Conservation (phyloP, 2,329 filamentous ascomycete genomes). For the Aspergillus persii region DNA sequence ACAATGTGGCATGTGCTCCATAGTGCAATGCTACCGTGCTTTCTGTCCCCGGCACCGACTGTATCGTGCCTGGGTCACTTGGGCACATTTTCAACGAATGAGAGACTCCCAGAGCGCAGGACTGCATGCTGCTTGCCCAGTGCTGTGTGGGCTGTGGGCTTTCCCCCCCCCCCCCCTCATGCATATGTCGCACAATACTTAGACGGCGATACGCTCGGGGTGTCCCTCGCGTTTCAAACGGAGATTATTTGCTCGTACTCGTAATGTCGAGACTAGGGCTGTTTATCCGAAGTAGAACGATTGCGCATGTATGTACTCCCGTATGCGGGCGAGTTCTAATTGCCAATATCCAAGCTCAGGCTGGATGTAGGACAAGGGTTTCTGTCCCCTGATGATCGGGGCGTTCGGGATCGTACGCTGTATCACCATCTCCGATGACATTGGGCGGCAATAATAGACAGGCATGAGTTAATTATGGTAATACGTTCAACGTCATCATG, state of each 20-base stretch:
- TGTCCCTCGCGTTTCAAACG: slow-evolving; percentile 5
- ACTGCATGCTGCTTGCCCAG: not conserved
- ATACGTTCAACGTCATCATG: not conserved
- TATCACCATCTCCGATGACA: not conserved
- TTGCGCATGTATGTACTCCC: not conserved
- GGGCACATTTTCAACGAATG: not conserved
- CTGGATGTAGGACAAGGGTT: not conserved
- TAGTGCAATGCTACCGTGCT: not conserved
- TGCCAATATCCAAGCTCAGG: not conserved
- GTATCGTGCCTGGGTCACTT: not conserved
- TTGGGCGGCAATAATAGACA: not conserved
- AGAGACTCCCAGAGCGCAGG: not conserved
- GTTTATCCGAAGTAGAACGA: no score
- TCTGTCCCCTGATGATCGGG: not conserved
- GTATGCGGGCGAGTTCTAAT: no score
- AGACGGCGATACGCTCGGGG: not conserved
- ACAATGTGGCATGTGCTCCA: not conserved
- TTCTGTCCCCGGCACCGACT: not conserved
- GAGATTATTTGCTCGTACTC: slow-evolving; percentile 2
- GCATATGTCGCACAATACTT: not conserved
- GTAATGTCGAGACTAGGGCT: not conserved
- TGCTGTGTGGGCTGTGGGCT: no score
- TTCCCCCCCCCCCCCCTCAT: no score
- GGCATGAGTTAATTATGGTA: not conserved
- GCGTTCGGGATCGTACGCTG: not conserved